Percentiles rank a stretch among this genome's conserved stretches.
Evolutionary conservation across 2,329 filamentous ascomycete species (phyloP).

Genomic region (Chaetothyriales sp.): DNA sequence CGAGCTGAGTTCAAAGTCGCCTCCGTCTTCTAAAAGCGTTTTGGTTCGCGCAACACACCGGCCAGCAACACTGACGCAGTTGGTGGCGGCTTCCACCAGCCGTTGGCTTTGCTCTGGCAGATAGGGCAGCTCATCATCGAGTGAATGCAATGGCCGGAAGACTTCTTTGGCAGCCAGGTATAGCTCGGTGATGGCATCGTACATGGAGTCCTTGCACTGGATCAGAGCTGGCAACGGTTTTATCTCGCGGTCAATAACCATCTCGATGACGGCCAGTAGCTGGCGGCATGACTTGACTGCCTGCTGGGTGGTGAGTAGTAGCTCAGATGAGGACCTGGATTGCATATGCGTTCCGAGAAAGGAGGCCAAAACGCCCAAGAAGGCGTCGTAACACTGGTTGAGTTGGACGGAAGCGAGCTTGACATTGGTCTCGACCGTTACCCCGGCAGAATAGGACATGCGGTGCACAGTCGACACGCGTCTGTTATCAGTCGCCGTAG

Average conservation of each 20-base stretch:
- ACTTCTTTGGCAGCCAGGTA: constrained; percentile 69
- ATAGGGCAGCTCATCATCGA: constrained; percentile 60
- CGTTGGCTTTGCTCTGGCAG: constrained; percentile 64
- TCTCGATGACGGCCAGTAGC: constrained; percentile 64
- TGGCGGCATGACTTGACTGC: constrained; percentile 68
- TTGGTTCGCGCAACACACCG: constrained; percentile 83
- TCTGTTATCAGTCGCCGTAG: constrained; percentile 25
- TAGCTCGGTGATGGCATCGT: constrained; percentile 62
- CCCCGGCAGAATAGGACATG: constrained; percentile 57
- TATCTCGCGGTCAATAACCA: constrained; percentile 63
- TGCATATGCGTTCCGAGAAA: constrained; percentile 90
- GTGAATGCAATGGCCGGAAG: constrained; percentile 51
- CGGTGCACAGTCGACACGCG: constrained; percentile 50
- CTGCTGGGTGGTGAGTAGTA: constrained; percentile 67
- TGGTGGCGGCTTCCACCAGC: constrained; percentile 64
- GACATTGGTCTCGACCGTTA: constrained; percentile 46
- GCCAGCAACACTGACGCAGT: constrained; percentile 76
- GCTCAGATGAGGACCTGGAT: constrained; percentile 73
- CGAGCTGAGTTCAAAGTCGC: constrained; percentile 55
- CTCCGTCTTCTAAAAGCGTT: constrained; percentile 69
- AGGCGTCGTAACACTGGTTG: constrained; percentile 66
- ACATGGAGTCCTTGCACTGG: constrained; percentile 59
- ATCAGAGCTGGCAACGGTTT: constrained; percentile 52
- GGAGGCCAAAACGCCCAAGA: constrained; percentile 77
- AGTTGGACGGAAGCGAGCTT: constrained; percentile 74